Base-by-base conservation (phyloP, 2,329 filamentous ascomycete genomes). In the Xylaria sp. region DNA sequence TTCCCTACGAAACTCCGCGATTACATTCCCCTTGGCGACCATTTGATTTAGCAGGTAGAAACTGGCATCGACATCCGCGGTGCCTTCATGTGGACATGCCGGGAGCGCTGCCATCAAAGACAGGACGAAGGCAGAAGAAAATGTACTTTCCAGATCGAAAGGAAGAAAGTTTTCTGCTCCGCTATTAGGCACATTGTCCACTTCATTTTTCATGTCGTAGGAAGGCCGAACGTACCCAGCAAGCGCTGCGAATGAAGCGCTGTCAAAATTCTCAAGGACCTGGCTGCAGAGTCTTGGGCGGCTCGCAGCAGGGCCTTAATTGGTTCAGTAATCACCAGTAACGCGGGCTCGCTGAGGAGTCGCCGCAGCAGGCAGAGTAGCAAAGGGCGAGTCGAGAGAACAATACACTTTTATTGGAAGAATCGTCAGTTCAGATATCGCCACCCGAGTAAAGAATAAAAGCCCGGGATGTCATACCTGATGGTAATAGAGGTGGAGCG, bases 401-500 rank as follows among this genome's bases (percentile, higher is more conserved):
- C 48, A 23, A 58, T 59, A 37, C 63, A 65, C 63, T 65, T 1
- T 25, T 25, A n/a, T 46, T 15, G 32, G 34, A 51, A 20, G 20
- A 18, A 54, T 23, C 3, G 18, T 65, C 25, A 59, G 63, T 46
- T 48, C 8, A 34, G 39, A 3, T 8, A 20, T 54, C 3, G n/a
- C 6, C 20, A 3, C 34, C 44, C 20, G 2, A 41, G 9, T 13
- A 52, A 23, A 28, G 28, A 25, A 41, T 0, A 39, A 39, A n/a
- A 6, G 8, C 18, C n/a, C 12, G n/a, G 13, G 15, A 46, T 34
- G 44, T n/a, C 20, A 44, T 3, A 59, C 63, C 63, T 65, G 63
- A 23, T 65, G 63, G n/a, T 65, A 65, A 37, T 65, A 65, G 20
- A 65, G 63, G 5, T 59, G 52, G 18, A 65, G 63, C 2, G 55